Evolutionary conservation across 1,284 basidiomycete species (phyloP), one percentile per base, ranked within the genome.

Genomic region (Singerocomus inundabilis): DNA sequence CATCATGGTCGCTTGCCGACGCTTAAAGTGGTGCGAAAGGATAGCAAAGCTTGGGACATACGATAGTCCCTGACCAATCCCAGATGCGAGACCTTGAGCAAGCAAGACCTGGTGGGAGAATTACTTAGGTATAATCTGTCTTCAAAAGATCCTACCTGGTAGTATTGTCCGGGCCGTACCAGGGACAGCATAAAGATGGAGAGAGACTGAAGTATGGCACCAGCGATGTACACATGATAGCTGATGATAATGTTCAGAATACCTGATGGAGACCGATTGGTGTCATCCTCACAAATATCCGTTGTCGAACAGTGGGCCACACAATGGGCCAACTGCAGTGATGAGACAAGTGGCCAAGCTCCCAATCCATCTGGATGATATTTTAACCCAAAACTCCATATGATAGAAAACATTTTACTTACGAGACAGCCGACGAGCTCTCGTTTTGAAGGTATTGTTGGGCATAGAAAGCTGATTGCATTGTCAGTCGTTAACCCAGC

Each of bases 121-220:
- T 42, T 6, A 35, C 29, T 26, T 37, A 29, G 7, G 7, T 4
- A 40, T 15, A 41, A 26, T 0, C 1, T 6, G 10, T 13, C 4
- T 3, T 25, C n/a, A 32, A 10, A 32, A 5, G 37, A 35, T 13
- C 15, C 15, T 34, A 67, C 61, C 54, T 71, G 72, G 18, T 74
- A 73, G 40, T 64, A 70, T 36, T 64, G 51, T 26, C 66, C 55
- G 29, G 63, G 63, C 33, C 66, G 54, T 13, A 63, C 64, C 21
- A 73, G 56, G 13, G 72, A 73, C 18, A 73, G 48, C 66, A 72
- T 24, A n/a, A n/a, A n/a, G n/a, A n/a, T n/a, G n/a, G n/a, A n/a
- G n/a, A n/a, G n/a, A n/a, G n/a, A n/a, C 18, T 63, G 56, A 6
- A 72, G 41, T 10, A 66, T 3, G 12, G 60, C 54, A 12, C 68